Conservation (phyloP, 805 yeast genomes). For the Candida saitoana region DNA sequence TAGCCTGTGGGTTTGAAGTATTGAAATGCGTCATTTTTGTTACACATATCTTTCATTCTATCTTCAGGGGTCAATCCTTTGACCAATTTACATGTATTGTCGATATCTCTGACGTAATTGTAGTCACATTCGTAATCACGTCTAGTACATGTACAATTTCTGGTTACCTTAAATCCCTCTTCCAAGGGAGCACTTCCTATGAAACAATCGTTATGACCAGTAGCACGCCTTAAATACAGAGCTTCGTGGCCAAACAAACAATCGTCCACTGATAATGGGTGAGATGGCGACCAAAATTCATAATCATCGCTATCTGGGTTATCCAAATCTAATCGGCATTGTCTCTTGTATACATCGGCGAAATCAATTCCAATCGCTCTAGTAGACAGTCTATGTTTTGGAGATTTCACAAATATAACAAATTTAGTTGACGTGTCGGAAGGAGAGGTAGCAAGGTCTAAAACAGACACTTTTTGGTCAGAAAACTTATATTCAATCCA, state of each 20-base stretch:
- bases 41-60: conserved; percentile 55
- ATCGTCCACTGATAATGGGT: conserved; percentile 30
- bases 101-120: conserved; percentile 64
- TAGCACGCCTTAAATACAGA: conserved; percentile 36
- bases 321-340: conserved; percentile 42
- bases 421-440: conserved; percentile 84
- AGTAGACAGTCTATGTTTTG: conserved; percentile 39
- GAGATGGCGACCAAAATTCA: conserved; percentile 41
- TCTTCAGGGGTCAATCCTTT: conserved; percentile 67
- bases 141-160: conserved; percentile 81
- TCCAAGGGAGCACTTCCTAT: conserved; percentile 59
- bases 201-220: conserved; percentile 58
- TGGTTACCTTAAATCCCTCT: conserved; percentile 50
- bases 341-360: conserved; percentile 30
- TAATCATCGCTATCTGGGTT: conserved; percentile 38
- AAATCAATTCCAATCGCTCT: conserved; percentile 40
- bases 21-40: conserved; percentile 52
- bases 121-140: conserved; percentile 92
- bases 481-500: conserved; percentile 70
- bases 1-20: conserved; percentile 91
- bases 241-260: conserved; percentile 44
- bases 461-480: conserved; percentile 49
- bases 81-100: conserved; percentile 85
- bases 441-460: conserved; percentile 86
- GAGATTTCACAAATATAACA: conserved; percentile 49